Base-by-base conservation (phyloP, 768 basidiomycete species). In the Lactifluus rugatus region DNA sequence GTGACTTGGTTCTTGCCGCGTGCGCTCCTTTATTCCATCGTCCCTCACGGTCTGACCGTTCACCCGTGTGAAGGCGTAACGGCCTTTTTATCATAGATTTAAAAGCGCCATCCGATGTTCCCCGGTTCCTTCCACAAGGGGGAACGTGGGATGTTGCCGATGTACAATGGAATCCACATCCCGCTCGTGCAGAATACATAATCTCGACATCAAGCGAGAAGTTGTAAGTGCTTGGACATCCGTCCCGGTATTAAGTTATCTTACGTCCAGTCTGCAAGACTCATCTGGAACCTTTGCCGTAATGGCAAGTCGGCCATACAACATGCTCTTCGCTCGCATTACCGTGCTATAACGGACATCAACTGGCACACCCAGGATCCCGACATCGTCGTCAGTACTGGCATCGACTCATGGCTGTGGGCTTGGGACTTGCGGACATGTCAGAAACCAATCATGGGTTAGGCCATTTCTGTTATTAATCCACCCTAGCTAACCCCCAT, bases 11-110 rank as follows among this genome's bases (percentile, higher is more conserved):
- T 3, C 81, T 97, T 46, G 94, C 92, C 50, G 86, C 90, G 87
- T 91, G 72, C 64, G 84, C 72, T 46, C 25, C n/a, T 36, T 14
- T 23, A 45, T 49, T 34, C 23, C 7, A 21, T 19, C 32, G 10
- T 17, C 28, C 11, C 13, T 42, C 32, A 6, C 2, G 19, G 25
- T 14, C 48, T 49, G n/a, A 51, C 37, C 7, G 36, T 21, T 17
- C 17, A 26, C 13, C 48, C 8, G 13, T 47, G 0, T 65, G 8
- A 66, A 84, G 83, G 19, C 86, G 94, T 5, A 84, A 92, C 56
- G 95, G 95, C 0, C 77, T 99, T 16, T 98, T 89, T 69, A 93
- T 98, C 57, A 89, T 99, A 60, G 96, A 98, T 74, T 78, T 99
- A 16, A 85, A 93, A 60, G 81, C 87, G 13, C 91, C 92, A 1